Conservation (phyloP, 2,329 filamentous ascomycete species). For the Botrytis deweyae region DNA sequence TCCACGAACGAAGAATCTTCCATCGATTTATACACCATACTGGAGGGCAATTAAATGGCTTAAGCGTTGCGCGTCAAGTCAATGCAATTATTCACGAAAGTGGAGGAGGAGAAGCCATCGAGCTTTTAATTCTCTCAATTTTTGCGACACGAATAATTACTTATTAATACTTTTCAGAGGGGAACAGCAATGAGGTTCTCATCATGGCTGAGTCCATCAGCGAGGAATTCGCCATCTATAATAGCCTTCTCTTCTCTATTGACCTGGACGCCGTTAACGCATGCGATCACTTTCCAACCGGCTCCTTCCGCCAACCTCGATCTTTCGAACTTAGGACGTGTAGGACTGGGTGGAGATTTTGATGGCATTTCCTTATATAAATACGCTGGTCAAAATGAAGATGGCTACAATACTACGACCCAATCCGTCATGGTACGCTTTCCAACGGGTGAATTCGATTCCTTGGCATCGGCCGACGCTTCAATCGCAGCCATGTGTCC, state of each 20-base stretch:
- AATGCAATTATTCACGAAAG: conserved; percentile 23
- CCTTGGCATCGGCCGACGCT: conserved; percentile 74
- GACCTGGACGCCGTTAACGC: conserved; percentile 44
- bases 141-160: conserved; percentile 23
- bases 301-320: conserved; percentile 73
- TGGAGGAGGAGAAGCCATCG: conserved; percentile 25
- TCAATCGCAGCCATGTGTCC: conserved; percentile 87
- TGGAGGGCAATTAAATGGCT: conserved; percentile 23
- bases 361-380: conserved; percentile 87
- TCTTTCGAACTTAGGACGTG: conserved; percentile 72
- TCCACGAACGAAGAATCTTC: not conserved
- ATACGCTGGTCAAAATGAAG: conserved; percentile 76
- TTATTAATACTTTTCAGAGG: conserved; percentile 24
- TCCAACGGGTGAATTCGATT: conserved; percentile 80
- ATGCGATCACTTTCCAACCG: conserved; percentile 58
- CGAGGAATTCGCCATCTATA: conserved; percentile 35
- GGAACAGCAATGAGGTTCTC: conserved; percentile 38
- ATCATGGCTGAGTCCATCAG: conserved; percentile 37
- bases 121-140: conserved; percentile 24
- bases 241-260: conserved; percentile 46
- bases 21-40: not conserved
- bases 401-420: conserved; percentile 65
- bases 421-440: conserved; percentile 77
- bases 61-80: conserved; percentile 14
- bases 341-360: conserved; percentile 87